A percentile compares a stretch with the other conserved stretches of the same genome.
These are phyloP conservation scores for Albifimbria verrucaria DNA, from an alignment of 2,329 filamentous ascomycete species.

Conservation along the genomic window DNA sequence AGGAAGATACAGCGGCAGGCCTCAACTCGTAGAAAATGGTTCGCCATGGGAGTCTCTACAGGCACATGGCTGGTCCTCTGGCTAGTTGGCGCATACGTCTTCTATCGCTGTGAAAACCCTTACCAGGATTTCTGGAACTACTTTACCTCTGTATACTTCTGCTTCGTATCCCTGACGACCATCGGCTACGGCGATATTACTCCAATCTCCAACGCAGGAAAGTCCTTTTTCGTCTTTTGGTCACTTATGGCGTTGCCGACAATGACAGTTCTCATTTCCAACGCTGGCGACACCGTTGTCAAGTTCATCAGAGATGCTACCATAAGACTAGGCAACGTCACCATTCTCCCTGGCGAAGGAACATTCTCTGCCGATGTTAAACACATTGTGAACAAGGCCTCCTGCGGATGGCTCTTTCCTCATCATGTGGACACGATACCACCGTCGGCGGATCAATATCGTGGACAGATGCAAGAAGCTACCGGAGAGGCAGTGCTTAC, in stretches of 20 bases:
- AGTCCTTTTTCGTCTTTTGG: constrained; percentile 93
- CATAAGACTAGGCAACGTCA: constrained; percentile 54
- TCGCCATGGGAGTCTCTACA: constrained; percentile 65
- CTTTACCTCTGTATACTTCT: constrained; percentile 81
- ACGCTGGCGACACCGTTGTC: constrained; percentile 82
- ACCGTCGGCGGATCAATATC: neutral
- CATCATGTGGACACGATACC: constrained; percentile 8
- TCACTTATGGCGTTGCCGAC: constrained; percentile 80
- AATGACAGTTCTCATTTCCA: constrained; percentile 81
- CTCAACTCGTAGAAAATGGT: constrained; percentile 67
- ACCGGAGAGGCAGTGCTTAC: neutral
- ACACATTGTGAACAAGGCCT: constrained; percentile 37
- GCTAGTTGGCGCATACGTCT: constrained; percentile 76
- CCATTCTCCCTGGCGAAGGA: constrained; percentile 57
- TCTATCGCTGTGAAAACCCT: constrained; percentile 49
- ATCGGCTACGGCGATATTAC: constrained; percentile 83
- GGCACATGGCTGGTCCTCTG: constrained; percentile 71
- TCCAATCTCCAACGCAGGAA: constrained; percentile 73
- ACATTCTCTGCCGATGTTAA: constrained; percentile 44
- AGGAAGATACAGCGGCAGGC: constrained; percentile 70
- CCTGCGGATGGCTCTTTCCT: constrained; percentile 39
- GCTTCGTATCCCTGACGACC: constrained; percentile 77
- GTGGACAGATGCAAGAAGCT: neutral
- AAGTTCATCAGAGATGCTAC: constrained; percentile 55
- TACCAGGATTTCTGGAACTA: constrained; percentile 65